These are phyloP conservation scores for Taiozyma sp. DNA, from an alignment of 1,139 yeast species.

Conservation along the genomic window DNA sequence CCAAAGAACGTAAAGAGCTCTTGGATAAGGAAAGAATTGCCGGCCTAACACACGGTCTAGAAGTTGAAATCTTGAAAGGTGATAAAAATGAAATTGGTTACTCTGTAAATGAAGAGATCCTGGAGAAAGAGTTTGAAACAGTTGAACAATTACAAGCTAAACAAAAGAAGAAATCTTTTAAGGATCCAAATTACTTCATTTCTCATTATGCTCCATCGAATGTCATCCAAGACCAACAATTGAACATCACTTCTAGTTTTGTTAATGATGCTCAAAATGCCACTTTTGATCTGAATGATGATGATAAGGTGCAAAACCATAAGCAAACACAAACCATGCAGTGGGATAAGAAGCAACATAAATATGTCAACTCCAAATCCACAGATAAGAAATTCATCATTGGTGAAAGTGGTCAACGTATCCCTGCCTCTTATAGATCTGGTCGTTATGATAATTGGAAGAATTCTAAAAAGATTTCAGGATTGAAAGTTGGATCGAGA, in stretches of 20 bases:
- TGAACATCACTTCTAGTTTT: conserved; percentile 56
- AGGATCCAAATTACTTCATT: conserved; percentile 81
- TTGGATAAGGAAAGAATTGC: conserved; percentile 72
- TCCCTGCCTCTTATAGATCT: conserved; percentile 88
- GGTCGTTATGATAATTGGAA: conserved; percentile 95
- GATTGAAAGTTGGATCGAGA: conserved; percentile 50
- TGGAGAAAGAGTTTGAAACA: conserved; percentile 55
- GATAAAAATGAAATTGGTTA: conserved; percentile 55
- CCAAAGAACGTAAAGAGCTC: conserved; percentile 64
- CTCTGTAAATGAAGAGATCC: conserved; percentile 46
- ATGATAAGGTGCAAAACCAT: conserved; percentile 64
- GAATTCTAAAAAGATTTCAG: conserved; percentile 56
- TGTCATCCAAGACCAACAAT: conserved; percentile 81
- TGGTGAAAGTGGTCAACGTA: conserved; percentile 90
- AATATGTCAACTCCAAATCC: conserved; percentile 78
- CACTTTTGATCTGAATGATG: conserved; percentile 78
- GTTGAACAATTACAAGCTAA: conserved; percentile 29
- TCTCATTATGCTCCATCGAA: conserved; percentile 87
- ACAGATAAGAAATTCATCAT: conserved; percentile 83
- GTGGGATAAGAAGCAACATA: conserved; percentile 96
- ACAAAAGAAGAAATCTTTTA: conserved; percentile 42
- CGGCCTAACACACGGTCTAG: conserved; percentile 69
- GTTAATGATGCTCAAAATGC: conserved; percentile 82
- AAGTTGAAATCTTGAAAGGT: conserved; percentile 61
- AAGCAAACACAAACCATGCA: conserved; percentile 68